Base-by-base conservation (phyloP, 306 rosid species). In the Begonia fuchsioides region DNA sequence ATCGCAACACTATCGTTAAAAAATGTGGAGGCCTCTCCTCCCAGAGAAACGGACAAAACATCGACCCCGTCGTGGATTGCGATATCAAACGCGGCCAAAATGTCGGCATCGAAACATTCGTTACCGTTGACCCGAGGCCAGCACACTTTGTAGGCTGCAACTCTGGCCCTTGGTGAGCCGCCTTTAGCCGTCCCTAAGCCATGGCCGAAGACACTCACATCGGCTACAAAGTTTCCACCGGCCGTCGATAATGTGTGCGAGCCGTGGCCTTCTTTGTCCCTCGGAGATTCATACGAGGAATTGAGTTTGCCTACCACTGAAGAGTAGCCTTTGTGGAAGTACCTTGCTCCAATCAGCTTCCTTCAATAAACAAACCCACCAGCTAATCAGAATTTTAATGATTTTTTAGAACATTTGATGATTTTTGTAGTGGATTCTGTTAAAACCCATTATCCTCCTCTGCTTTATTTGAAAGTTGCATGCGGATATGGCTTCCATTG, bases 181-280 rank as follows among this genome's bases (percentile, higher is more conserved):
- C 97, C 97, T 53, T 74, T 84, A 39, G 93, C 95, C 2, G 93
- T 69, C 32, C 97, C 97, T 11, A 59, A 14, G 12, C 95, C 97
- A 10, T 63, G 77, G 13, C 93, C 93, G 18, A 59, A 88, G 13
- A 81, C 82, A 40, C 58, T 81, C 12, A 78, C 93, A 2, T 76
- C 69, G 1, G 61, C 10, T 3, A 88, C 93, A 43, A 68, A 66
- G 72, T 76, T 88, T 0, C 95, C 97, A 3, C 72, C 95, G 0
- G 97, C 95, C 2, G 97, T 88, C 12, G 97, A 88, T 20, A 88
- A 54, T 5, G 97, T 88, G 72, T 88, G 97, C 8, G 97, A 61
- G 13, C 97, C 97, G 16, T 88, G 97, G 35, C 97, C 97, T 5
- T 88, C 93, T 0, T 6, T 59, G 62, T 88, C 97, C 5, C 93